Evolutionary conservation across 768 basidiomycete species (phyloP).

Genomic region (Termitomyces sp.): DNA sequence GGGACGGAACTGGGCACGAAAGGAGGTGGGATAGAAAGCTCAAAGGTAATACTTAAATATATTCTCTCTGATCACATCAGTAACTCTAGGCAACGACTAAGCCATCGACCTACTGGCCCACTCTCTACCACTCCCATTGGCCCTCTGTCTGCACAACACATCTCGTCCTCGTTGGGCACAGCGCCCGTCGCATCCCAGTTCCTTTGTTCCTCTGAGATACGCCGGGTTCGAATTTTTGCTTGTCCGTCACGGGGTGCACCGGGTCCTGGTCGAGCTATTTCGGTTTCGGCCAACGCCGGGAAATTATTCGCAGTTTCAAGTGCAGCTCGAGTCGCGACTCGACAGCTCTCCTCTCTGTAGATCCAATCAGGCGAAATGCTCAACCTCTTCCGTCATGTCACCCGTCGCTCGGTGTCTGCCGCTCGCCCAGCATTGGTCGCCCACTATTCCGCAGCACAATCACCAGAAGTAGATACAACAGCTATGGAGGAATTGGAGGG

Average conservation of each 20-base stretch:
- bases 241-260: slow-evolving; percentile 8
- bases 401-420: slow-evolving; percentile 4
- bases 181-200: neutral
- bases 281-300: slow-evolving; percentile 10
- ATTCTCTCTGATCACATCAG: slow-evolving; percentile 17
- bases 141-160: neutral
- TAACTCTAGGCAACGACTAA: neutral
- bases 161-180: neutral
- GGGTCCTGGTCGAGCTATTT: slow-evolving; percentile 12
- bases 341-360: neutral
- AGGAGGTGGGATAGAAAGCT: slow-evolving; percentile 19
- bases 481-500: neutral
- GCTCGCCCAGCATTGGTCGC: slow-evolving; percentile 2
- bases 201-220: slow-evolving; percentile 10
- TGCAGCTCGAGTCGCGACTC: neutral
- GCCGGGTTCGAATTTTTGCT: slow-evolving; percentile 1
- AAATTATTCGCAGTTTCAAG: neutral
- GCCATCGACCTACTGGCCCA: too few relatives aligned
- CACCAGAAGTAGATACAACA: neutral
- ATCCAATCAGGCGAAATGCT: slow-evolving; percentile 13
- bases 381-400: slow-evolving; percentile 12
- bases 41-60: slow-evolving; percentile 4
- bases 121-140: neutral
- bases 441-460: neutral
- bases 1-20: slow-evolving; percentile 13